Base-by-base conservation (phyloP, 768 basidiomycete genomes). In the Podaxis carcinomalis region DNA sequence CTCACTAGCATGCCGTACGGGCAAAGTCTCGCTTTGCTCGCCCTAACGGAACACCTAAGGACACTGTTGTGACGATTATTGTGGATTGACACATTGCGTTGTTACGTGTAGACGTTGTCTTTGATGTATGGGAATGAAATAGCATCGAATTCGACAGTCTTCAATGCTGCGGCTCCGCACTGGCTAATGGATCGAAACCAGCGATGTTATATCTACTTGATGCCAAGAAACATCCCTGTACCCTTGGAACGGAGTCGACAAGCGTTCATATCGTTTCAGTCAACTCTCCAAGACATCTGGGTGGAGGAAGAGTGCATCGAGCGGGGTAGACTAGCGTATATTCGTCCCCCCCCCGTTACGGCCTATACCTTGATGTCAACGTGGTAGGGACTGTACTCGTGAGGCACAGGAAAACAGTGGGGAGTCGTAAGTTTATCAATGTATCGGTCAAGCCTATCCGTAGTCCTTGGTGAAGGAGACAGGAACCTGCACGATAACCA, bases 1-100 rank as follows among this genome's bases (percentile, higher is more conserved):
- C 71, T 82, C 66, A 85, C 83, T 23, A 78, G 79, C 54, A 83
- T 84, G 82, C 82, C 82, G 11, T 84, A 83, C 64, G 82, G 83
- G 13, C 82, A 83, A 65, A 80, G 80, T 60, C 69, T 83, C 62
- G 81, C 80, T 19, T 69, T 82, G 60, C 67, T 80, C 36, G 81
- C 81, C 14, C 68, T 82, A 63, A 80, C 80, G 14, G 81, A 83
- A 65, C 78, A 78, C 57, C 68, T 78, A 28, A 77, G 76, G 68
- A 77, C 73, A 23, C 73, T 76, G 61, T 57, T 78, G 56, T 78
- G 58, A 49, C 59, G n/a, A 52, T 23, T 56, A 27, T 19, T 32
- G 35, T 7, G 39, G 36, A 60, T 50, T 11, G 11, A 59, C 42
- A 10, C 21, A 46, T 42, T 13, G 42, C 7, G 59, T 49, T 44